phyloP scores from a whole-genome alignment of 2,329 filamentous ascomycete genomes.

The Penicillium brevicompactum region DNA sequence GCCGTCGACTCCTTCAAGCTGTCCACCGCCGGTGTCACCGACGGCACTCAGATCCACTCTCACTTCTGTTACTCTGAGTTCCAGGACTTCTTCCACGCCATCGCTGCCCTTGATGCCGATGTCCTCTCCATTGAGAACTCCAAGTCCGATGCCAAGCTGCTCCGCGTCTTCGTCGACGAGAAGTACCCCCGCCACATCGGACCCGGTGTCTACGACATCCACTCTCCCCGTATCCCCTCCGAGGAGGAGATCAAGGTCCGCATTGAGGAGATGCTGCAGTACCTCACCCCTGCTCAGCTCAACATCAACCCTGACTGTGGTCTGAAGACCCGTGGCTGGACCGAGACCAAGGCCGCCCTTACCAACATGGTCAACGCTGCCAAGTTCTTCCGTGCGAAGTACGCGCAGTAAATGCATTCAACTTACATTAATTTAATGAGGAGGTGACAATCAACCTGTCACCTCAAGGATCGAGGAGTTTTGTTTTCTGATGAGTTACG shows the following conservation, averaged over 20 bases:
- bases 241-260: constrained; percentile 99
- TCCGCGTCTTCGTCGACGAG: constrained; percentile 97
- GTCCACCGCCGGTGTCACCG: constrained; percentile 86
- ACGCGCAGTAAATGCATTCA: constrained; percentile 58
- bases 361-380: constrained; percentile 97
- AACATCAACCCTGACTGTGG: constrained; percentile 99
- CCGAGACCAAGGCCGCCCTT: constrained; percentile 95
- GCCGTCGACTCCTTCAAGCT: constrained; percentile 98
- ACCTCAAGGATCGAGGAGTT: constrained; percentile 32
- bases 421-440: constrained; percentile 23
- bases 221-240: constrained; percentile 94
- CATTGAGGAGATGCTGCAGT: constrained; percentile 96
- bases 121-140: constrained; percentile 99
- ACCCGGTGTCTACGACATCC: constrained; percentile 99
- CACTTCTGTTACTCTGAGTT: constrained; percentile 99
- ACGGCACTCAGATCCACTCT: constrained; percentile 98
- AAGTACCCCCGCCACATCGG: constrained; percentile 98
- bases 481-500: constrained; percentile 41
- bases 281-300: constrained; percentile 97
- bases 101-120: constrained; percentile 95
- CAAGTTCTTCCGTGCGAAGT: constrained; percentile 93
- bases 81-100: constrained; percentile 99
- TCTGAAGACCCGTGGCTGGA: constrained; percentile 98
- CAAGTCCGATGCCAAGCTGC: constrained; percentile 99
- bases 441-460: constrained; percentile 44